phyloP scores from a whole-genome alignment of 2,329 filamentous ascomycete genomes.

The Ascochyta lentis region DNA sequence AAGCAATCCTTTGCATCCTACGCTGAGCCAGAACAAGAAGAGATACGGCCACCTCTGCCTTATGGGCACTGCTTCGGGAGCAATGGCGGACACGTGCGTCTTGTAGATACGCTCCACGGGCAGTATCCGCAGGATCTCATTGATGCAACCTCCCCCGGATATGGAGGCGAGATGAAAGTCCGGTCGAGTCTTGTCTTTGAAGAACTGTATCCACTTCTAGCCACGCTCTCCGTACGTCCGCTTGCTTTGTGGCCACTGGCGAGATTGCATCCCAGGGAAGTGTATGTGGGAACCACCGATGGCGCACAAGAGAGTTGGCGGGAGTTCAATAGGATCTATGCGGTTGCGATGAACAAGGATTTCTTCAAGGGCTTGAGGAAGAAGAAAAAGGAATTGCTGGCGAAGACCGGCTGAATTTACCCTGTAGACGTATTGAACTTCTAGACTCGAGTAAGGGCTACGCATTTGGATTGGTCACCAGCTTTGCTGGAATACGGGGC shows the following conservation, averaged over 20 bases:
- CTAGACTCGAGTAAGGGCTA: no score
- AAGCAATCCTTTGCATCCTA: not conserved
- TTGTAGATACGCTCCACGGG: not conserved
- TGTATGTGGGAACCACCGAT: slow-evolving; percentile 1
- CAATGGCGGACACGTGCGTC: not conserved
- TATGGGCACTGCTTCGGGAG: not conserved
- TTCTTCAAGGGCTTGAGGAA: not conserved
- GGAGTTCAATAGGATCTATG: not conserved
- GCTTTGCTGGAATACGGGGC: no score
- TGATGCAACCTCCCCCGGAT: not conserved
- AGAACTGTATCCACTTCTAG: not conserved
- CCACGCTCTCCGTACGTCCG: not conserved
- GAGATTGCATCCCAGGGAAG: not conserved
- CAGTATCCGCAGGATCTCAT: not conserved
- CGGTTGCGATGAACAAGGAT: not conserved
- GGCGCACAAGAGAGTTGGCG: not conserved
- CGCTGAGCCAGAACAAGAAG: not conserved
- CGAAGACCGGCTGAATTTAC: no score
- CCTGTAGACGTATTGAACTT: no score
- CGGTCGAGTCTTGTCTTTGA: not conserved
- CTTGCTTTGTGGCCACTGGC: not conserved
- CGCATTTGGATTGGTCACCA: no score
- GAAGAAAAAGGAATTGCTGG: not conserved
- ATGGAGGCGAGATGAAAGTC: slow-evolving; percentile 2
- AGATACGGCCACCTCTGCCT: not conserved